Evolutionary conservation across 495 filamentous ascomycete genomes (phyloP).

Genomic region (Paragyromitra xinjiangensis): DNA sequence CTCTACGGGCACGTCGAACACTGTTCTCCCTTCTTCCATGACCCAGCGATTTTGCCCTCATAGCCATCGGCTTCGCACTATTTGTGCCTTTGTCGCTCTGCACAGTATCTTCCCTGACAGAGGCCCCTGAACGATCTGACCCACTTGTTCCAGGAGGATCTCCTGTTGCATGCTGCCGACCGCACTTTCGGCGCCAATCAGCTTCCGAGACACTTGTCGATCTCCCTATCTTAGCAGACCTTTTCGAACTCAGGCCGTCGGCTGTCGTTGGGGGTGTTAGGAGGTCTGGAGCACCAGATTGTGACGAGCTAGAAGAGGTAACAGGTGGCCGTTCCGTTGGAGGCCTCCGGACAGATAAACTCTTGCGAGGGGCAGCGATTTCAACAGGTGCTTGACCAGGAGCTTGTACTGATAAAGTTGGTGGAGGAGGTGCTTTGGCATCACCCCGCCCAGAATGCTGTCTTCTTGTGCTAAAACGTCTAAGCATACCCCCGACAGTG

Average conservation of each 20-base stretch:
- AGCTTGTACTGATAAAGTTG: constrained; percentile 56
- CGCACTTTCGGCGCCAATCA: constrained; percentile 74
- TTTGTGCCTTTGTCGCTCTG: constrained; percentile 60
- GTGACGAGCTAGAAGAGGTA: constrained; percentile 60
- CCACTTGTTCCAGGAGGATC: constrained; percentile 73
- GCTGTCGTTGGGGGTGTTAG: constrained; percentile 73
- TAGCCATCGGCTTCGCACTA: constrained; percentile 63
- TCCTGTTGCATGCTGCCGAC: constrained; percentile 68
- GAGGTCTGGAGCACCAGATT: constrained; percentile 75
- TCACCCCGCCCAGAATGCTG: constrained; percentile 67
- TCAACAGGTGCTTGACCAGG: constrained; percentile 75
- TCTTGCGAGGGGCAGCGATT: constrained; percentile 71
- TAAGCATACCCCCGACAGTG: constrained; percentile 82
- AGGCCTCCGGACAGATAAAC: constrained; percentile 79
- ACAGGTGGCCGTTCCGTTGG: constrained; percentile 61
- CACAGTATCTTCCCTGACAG: constrained; percentile 60
- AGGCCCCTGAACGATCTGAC: constrained; percentile 71
- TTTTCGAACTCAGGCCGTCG: constrained; percentile 66
- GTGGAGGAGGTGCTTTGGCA: constrained; percentile 57
- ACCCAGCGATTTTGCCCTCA: constrained; percentile 87
- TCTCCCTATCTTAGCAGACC: constrained; percentile 73
- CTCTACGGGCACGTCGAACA: constrained; percentile 79
- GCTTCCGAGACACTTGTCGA: constrained; percentile 88
- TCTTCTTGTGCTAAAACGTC: constrained; percentile 88
- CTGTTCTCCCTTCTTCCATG: constrained; percentile 70